phyloP scores from a whole-genome alignment of 768 basidiomycete genomes.

The Tricholoma hemisulphureum region DNA sequence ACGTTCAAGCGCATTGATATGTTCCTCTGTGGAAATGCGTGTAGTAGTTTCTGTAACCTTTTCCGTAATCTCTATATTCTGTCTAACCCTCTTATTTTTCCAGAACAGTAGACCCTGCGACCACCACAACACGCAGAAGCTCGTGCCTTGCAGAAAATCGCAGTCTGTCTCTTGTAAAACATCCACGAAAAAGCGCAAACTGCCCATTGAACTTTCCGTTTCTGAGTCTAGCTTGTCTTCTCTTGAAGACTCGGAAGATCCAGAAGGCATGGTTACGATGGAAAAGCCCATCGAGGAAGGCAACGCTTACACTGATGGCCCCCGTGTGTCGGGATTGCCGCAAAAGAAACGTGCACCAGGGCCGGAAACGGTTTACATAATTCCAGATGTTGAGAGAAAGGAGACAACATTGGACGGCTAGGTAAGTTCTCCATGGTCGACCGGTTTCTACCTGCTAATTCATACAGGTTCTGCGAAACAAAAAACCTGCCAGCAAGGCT shows the following conservation, averaged over 20 bases:
- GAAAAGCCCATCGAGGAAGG: slow-evolving; percentile 3
- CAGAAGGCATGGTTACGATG: not conserved
- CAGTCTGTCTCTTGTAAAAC: not conserved
- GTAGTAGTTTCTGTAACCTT: no score
- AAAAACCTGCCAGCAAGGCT: slow-evolving; percentile 59
- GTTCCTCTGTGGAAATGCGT: no score
- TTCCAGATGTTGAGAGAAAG: slow-evolving; percentile 69
- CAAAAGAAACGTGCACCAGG: slow-evolving; percentile 29
- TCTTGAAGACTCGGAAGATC: not conserved
- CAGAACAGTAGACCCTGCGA: not conserved
- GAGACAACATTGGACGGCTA: slow-evolving; percentile 68
- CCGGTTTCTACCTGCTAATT: not conserved
- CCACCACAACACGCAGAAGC: not conserved
- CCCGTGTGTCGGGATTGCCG: slow-evolving; percentile 12
- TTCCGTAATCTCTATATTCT: no score
- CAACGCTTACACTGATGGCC: not conserved
- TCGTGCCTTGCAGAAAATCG: not conserved
- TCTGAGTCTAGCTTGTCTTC: not conserved
- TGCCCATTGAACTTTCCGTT: not conserved
- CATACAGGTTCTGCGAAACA: slow-evolving; percentile 61
- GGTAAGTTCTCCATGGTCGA: slow-evolving; percentile 31
- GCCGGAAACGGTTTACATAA: slow-evolving; percentile 58
- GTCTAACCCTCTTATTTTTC: no score
- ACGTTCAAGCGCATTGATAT: no score
- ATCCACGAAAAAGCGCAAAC: not conserved